These are phyloP conservation scores for Lotmaria passim DNA, from an alignment of 208 protist genomes.

Conservation along the genomic window DNA sequence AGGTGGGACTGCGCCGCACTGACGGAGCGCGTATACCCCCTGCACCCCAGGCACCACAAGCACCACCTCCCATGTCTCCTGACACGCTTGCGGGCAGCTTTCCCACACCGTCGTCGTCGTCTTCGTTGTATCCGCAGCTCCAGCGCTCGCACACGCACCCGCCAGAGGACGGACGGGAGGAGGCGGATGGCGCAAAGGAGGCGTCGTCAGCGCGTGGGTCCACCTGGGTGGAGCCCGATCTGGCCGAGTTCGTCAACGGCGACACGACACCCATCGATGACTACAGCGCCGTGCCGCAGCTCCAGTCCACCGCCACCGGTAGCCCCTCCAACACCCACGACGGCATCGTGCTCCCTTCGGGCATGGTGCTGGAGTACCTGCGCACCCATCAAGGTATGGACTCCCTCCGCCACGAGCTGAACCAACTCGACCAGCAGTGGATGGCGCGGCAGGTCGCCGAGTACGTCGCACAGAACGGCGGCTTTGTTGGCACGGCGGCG, in stretches of 20 bases:
- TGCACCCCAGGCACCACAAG: neutral
- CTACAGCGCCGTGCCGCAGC: slow-evolving; percentile 42
- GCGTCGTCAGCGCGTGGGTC: slow-evolving; percentile 34
- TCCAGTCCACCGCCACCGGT: slow-evolving; percentile 52
- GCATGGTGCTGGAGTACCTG: slow-evolving; percentile 86
- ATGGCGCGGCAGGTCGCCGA: slow-evolving; percentile 43
- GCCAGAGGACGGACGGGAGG: no score
- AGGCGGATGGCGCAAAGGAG: no score
- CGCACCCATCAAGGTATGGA: slow-evolving; percentile 77
- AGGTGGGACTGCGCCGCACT: neutral
- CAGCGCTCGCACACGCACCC: slow-evolving; percentile 39
- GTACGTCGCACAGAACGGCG: slow-evolving; percentile 40
- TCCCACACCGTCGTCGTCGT: slow-evolving; percentile 6
- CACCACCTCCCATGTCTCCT: slow-evolving; percentile 6
- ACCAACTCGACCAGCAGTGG: slow-evolving; percentile 41
- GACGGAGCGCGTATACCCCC: neutral
- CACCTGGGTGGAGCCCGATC: slow-evolving; percentile 73
- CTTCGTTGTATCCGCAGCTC: slow-evolving; percentile 24
- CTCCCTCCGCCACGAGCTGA: slow-evolving; percentile 80
- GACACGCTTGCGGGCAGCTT: no score
- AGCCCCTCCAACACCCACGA: no score
- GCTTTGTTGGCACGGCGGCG: slow-evolving; percentile 11
- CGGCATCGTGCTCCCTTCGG: slow-evolving; percentile 72
- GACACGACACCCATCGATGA: slow-evolving; percentile 77
- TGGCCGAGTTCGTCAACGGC: slow-evolving; percentile 46